These are phyloP conservation scores for Aethionema arabicum DNA, from an alignment of 345 rosid genomes.

Conservation along the genomic window DNA sequence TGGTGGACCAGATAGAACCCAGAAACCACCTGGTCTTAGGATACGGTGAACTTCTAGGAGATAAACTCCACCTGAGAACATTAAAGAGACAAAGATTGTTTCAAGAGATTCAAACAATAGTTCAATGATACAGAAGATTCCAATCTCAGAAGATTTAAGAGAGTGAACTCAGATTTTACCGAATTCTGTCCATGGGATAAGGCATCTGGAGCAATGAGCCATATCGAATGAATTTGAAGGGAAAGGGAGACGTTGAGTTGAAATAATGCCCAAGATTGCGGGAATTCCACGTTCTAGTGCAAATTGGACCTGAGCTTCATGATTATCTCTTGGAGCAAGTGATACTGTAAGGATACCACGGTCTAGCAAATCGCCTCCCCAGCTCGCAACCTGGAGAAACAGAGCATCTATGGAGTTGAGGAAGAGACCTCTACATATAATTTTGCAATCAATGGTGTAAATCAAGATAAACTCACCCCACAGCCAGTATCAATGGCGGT, in stretches of 20 bases:
- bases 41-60: constrained; percentile 87
- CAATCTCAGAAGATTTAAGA: neutral
- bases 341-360: constrained; percentile 86
- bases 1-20: constrained; percentile 99
- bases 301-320: constrained; percentile 99
- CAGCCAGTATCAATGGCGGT: constrained; percentile 98
- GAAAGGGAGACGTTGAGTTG: constrained; percentile 95
- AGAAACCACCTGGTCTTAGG: constrained; percentile 97
- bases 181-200: constrained; percentile 98
- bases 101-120: neutral
- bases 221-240: constrained; percentile 96
- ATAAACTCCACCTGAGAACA: constrained; percentile 83
- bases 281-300: constrained; percentile 99
- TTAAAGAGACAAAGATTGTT: constrained; percentile 3
- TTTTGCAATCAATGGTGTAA: neutral
- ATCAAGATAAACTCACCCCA: constrained; percentile 58
- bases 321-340: constrained; percentile 98
- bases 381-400: constrained; percentile 83
- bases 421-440: constrained; percentile 5
- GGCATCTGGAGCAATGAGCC: constrained; percentile 99
- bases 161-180: constrained; percentile 43
- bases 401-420: constrained; percentile 5
- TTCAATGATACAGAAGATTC: neutral
- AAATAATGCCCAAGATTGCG: constrained; percentile 93
- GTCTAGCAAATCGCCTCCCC: constrained; percentile 98